phyloP scores from a whole-genome alignment of 139 green algal species.

The Eudorina sp. region DNA sequence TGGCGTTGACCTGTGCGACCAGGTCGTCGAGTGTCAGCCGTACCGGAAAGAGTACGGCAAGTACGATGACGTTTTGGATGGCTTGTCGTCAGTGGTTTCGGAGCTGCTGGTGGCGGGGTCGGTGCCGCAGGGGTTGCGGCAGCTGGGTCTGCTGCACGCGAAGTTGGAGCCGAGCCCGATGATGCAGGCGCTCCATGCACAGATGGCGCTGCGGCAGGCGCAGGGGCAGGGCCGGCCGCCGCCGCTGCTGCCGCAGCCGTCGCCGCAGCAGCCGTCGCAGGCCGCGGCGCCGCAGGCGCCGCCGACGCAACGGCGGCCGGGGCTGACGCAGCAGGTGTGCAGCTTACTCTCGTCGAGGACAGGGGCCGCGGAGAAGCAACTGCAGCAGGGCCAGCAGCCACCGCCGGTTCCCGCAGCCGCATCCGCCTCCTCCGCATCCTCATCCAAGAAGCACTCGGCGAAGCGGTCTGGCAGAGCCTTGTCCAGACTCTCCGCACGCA shows the following conservation, averaged over 20 bases:
- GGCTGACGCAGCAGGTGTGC: too few relatives aligned
- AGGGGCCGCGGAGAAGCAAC: too few relatives aligned
- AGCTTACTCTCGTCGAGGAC: too few relatives aligned
- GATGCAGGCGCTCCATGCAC: conserved; percentile 13
- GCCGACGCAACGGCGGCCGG: too few relatives aligned
- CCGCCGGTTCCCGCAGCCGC: too few relatives aligned
- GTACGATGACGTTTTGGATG: conserved; percentile 41
- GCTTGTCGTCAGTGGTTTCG: not conserved
- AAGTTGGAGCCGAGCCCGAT: conserved; percentile 18
- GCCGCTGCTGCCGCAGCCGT: not conserved
- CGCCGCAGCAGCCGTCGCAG: not conserved
- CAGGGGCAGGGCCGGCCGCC: not conserved
- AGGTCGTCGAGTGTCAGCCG: conserved; percentile 23
- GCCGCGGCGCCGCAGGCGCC: too few relatives aligned
- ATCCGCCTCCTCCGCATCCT: not conserved
- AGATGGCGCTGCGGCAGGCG: not conserved
- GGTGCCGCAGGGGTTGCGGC: not conserved
- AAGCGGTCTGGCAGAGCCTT: not conserved
- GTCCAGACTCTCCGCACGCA: too few relatives aligned
- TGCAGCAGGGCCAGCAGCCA: too few relatives aligned
- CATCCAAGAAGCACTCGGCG: not conserved
- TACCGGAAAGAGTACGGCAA: conserved; percentile 26
- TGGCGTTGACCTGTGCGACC: not conserved
- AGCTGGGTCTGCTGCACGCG: not conserved
- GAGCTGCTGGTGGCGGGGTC: not conserved